Evolutionary conservation across 129 eudicot genomes (phyloP).

Genomic region (Pulicaria dysenterica): DNA sequence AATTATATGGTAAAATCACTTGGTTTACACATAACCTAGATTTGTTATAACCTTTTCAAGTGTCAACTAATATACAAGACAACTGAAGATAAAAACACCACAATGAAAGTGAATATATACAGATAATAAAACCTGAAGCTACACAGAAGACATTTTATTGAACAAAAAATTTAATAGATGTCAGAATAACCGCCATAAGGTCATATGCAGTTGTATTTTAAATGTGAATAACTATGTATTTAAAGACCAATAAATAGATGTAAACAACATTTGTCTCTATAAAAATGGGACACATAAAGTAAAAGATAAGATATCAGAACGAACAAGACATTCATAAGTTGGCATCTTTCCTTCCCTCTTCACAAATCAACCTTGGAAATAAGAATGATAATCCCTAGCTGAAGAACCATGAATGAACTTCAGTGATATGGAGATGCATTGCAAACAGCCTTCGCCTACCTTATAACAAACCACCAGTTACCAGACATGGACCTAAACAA

Average conservation of each 20-base stretch:
- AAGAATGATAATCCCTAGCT: not conserved
- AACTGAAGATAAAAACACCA: conserved; percentile 11
- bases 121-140: not conserved
- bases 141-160: no score
- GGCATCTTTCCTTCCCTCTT: not conserved
- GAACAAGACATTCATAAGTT: no score
- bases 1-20: not conserved
- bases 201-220: no score
- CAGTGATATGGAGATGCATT: no score
- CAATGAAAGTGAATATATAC: not conserved
- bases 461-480: not conserved
- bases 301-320: no score
- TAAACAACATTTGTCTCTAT: no score
- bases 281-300: no score
- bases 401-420: not conserved
- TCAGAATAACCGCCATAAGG: no score
- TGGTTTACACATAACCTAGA: not conserved
- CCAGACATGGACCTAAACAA: conserved; percentile 16
- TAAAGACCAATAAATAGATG: not conserved
- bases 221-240: not conserved
- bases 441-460: not conserved
- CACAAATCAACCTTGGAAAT: not conserved
- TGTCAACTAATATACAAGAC: not conserved
- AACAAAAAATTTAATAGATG: no score
- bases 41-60: not conserved